Conservation (phyloP, 805 yeast genomes). For the Zygosaccharomyces gambellarensis region DNA sequence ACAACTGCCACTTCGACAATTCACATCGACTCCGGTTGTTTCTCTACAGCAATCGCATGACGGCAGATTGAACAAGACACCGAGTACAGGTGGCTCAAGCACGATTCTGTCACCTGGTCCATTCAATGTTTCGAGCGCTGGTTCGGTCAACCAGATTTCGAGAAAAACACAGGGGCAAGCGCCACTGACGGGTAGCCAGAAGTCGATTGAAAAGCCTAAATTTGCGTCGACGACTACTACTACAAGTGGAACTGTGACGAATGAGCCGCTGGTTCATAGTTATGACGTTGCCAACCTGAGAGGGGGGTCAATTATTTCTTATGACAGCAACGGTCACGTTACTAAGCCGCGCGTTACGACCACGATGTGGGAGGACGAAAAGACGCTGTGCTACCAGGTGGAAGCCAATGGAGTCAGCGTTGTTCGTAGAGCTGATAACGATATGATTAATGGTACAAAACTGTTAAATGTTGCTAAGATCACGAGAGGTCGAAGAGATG, state of each 20-base stretch:
- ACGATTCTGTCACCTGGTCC: not conserved
- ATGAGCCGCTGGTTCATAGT: constrained; percentile 10
- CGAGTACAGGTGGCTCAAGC: not conserved
- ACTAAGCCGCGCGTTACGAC: constrained; percentile 62
- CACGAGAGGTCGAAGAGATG: constrained; percentile 85
- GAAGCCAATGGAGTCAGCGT: constrained; percentile 78
- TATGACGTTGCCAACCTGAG: constrained; percentile 8
- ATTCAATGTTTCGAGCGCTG: not conserved
- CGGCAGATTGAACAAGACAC: not conserved
- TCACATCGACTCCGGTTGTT: constrained; percentile 11
- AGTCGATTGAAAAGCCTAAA: constrained; percentile 5
- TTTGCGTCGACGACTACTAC: constrained; percentile 1
- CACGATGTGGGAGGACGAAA: constrained; percentile 89
- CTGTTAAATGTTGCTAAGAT: constrained; percentile 77
- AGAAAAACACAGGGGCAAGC: not conserved
- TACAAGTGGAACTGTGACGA: not conserved
- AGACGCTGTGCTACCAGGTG: constrained; percentile 78
- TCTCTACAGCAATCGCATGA: not conserved
- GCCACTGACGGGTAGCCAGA: not conserved
- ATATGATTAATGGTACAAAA: constrained; percentile 83
- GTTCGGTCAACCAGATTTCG: not conserved
- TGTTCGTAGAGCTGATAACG: constrained; percentile 77
- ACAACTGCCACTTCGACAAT: constrained; percentile 12
- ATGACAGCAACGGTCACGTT: constrained; percentile 9
- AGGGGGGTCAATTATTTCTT: constrained; percentile 6